Base-by-base conservation (phyloP, 2,329 filamentous ascomycete species). In the Aspergillus ibericus region DNA sequence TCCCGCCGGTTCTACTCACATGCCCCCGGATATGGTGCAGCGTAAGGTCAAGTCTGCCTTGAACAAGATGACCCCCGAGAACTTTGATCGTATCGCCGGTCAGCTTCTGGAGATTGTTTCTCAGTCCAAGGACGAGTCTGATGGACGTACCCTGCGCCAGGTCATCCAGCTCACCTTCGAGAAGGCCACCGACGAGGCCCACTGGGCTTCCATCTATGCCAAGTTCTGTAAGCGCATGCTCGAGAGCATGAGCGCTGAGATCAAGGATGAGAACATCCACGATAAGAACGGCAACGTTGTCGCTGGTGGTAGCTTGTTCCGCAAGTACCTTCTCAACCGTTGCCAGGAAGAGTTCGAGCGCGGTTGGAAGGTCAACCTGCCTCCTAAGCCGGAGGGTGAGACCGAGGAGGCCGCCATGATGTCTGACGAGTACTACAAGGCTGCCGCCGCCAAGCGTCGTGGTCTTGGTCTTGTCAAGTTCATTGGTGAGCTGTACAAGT, bases 1-100 rank as follows among this genome's bases (percentile, higher is more conserved):
- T 59, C 76, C 79, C 66, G 80, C 80, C 62, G 79, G 78, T 56
- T 80, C 82, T 8, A 80, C 81, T 52, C 83, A 91, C 68, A 85
- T 98, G 80, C 87, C 96, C 65, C 93, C 95, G 22, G 91, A 93
- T 69, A 87, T 95, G 82, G 95, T 99, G 59, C 95, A 99, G 81
- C 89, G 93, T 68, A 99, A 99, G 88, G 95, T 99, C 75, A 99
- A 99, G 88, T 90, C 92, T 64, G 91, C 91, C 61, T 82, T 99
- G 70, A 99, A 99, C 87, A 99, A 99, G 89, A 98, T 99, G 95
- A 98, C 95, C 0, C 95, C 95, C 0, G 95, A 99, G 80, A 99
- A 98, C 74, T 99, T 99, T 70, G 93, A 96, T 74, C 92, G 89
- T 80, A 96, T 99, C 67, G 87, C 95, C 6, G 90, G 93, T 62